A percentile compares a stretch with the other conserved stretches of the same genome.
Conservation (phyloP, 768 basidiomycete genomes). For the Tulasnella sp. region DNA sequence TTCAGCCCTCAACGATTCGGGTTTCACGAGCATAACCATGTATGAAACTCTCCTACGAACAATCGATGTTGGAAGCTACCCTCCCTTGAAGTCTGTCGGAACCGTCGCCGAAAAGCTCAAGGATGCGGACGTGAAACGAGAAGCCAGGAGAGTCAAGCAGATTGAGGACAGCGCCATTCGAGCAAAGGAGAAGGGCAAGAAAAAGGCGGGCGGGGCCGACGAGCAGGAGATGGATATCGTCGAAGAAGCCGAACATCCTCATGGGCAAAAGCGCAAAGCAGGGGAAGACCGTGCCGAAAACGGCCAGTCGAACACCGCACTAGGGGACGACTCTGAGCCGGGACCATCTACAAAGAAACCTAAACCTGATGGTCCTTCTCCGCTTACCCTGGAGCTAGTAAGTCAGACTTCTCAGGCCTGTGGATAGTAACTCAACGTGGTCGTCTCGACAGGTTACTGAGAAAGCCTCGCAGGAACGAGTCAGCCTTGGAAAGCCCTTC, state of each 20-base stretch:
- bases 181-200: slow-evolving; percentile 40
- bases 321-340: not conserved
- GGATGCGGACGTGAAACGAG: slow-evolving; percentile 64
- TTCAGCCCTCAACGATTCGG: slow-evolving; percentile 74
- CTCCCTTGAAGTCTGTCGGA: slow-evolving; percentile 51
- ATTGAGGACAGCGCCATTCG: slow-evolving; percentile 46
- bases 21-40: slow-evolving; percentile 92
- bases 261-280: slow-evolving; percentile 33
- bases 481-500: slow-evolving; percentile 52
- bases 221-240: slow-evolving; percentile 29
- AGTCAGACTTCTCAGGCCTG: not conserved
- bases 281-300: slow-evolving; percentile 27
- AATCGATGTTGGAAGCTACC: slow-evolving; percentile 67
- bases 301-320: slow-evolving; percentile 3
- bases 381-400: not conserved
- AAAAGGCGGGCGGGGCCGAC: slow-evolving; percentile 40
- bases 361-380: not conserved
- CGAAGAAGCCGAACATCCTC: slow-evolving; percentile 29
- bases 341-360: not conserved
- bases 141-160: slow-evolving; percentile 76
- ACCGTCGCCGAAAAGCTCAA: slow-evolving; percentile 66
- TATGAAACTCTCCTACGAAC: slow-evolving; percentile 88
- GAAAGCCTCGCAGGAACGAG: not conserved
- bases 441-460: not conserved
- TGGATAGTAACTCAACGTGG: not conserved